These are phyloP conservation scores for Melampsora americana DNA, from an alignment of 1,284 basidiomycete genomes.

Conservation along the genomic window DNA sequence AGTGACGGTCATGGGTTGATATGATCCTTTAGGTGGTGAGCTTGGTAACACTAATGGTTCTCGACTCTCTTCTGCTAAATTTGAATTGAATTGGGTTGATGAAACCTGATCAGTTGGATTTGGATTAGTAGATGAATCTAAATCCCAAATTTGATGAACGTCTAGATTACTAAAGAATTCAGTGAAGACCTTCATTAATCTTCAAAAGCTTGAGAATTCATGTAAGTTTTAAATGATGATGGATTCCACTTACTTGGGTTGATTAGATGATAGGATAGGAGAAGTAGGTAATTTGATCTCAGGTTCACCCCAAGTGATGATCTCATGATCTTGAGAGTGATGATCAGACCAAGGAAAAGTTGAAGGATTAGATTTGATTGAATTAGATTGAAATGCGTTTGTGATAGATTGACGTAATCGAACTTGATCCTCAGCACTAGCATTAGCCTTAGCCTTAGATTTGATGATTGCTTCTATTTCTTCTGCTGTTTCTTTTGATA, in stretches of 20 bases:
- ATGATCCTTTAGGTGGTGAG: conserved; percentile 41
- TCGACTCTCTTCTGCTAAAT: conserved; percentile 16
- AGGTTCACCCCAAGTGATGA: conserved; percentile 4
- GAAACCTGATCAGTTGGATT: background rate
- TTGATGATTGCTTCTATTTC: no score
- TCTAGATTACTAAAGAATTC: background rate
- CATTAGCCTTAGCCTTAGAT: no score
- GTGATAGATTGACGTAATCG: conserved; percentile 35
- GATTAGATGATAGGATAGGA: background rate
- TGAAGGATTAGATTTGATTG: background rate
- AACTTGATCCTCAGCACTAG: no score
- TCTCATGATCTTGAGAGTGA: background rate
- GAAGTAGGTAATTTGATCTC: background rate
- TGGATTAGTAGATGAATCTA: background rate
- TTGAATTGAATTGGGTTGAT: no score
- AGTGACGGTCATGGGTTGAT: conserved; percentile 41
- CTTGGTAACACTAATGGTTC: conserved; percentile 43
- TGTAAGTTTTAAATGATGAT: no score
- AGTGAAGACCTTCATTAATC: no score
- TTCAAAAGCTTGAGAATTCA: no score
- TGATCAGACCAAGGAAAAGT: background rate
- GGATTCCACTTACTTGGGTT: no score
- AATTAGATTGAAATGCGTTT: conserved; percentile 26
- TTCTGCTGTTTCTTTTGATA: background rate
- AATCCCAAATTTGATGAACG: background rate